Conservation (phyloP, 805 yeast species). For the Metschnikowia gruessii region DNA sequence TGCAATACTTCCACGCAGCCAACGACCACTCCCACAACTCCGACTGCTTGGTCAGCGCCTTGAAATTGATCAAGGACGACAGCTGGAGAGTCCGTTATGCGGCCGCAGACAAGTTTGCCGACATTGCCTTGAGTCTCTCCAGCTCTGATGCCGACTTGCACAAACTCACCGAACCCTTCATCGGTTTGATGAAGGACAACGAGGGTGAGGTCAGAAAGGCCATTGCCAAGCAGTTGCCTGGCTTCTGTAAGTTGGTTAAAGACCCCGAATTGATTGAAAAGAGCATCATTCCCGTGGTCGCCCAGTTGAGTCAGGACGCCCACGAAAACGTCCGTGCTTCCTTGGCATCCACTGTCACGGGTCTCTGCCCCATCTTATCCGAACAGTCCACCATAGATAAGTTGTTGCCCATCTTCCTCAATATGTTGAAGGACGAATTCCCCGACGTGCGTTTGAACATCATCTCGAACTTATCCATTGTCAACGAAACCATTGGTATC, state of each 20-base stretch:
- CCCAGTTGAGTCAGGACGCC: conserved; percentile 81
- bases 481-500: conserved; percentile 92
- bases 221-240: conserved; percentile 86
- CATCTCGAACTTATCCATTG: conserved; percentile 86
- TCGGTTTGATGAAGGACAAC: conserved; percentile 77
- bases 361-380: conserved; percentile 80
- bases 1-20: conserved; percentile 60
- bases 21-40: conserved; percentile 57
- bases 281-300: conserved; percentile 79
- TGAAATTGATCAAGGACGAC: conserved; percentile 76
- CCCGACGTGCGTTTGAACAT: conserved; percentile 95
- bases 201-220: conserved; percentile 97
- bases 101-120: conserved; percentile 91
- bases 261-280: conserved; percentile 50
- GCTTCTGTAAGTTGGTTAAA: conserved; percentile 54
- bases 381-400: conserved; percentile 79
- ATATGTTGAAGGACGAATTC: conserved; percentile 94
- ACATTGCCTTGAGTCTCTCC: conserved; percentile 63
- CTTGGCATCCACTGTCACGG: conserved; percentile 82
- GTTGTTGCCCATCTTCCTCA: conserved; percentile 81
- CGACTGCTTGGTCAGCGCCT: conserved; percentile 61
- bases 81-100: conserved; percentile 98
- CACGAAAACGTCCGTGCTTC: conserved; percentile 93
- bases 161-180: conserved; percentile 67
- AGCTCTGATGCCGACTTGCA: conserved; percentile 53